These are phyloP conservation scores for Fusarium tuaranense DNA, from an alignment of 2,329 filamentous ascomycete genomes.

Conservation along the genomic window DNA sequence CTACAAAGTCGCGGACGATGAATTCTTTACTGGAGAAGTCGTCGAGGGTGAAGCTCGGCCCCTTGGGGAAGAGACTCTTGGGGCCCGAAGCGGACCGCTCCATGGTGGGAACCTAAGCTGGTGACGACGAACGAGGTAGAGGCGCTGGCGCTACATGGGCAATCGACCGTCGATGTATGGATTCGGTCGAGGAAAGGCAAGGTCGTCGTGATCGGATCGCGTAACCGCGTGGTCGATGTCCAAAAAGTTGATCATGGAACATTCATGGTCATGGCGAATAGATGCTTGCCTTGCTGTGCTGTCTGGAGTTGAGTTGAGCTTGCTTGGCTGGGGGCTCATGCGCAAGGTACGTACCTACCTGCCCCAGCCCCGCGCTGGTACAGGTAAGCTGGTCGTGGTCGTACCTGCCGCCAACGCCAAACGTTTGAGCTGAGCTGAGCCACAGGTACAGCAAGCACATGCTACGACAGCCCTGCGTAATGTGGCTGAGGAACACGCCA, in stretches of 20 bases:
- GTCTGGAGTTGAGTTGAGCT: constrained; percentile 8
- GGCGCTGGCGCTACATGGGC: constrained; percentile 48
- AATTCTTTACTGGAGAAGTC: constrained; percentile 93
- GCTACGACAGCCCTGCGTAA: constrained; percentile 6
- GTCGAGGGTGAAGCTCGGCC: constrained; percentile 86
- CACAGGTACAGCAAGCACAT: constrained; percentile 39
- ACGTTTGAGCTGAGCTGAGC: constrained; percentile 29
- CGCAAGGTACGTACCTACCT: constrained; percentile 12
- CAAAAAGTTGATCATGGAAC: constrained; percentile 31
- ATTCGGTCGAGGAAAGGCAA: constrained; percentile 8
- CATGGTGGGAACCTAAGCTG: constrained; percentile 48
- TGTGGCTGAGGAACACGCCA: constrained; percentile 1
- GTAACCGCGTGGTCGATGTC: constrained; percentile 27
- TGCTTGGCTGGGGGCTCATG: constrained; percentile 22
- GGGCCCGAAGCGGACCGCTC: constrained; percentile 61
- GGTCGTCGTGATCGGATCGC: constrained; percentile 9
- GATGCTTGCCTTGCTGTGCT: background rate
- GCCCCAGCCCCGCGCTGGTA: constrained; percentile 25
- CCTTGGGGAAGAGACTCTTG: constrained; percentile 79
- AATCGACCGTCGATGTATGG: constrained; percentile 12
- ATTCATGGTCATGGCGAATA: constrained; percentile 21
- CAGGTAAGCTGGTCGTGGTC: background rate
- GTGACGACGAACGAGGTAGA: constrained; percentile 30
- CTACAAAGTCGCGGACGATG: constrained; percentile 97
- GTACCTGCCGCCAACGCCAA: constrained; percentile 6